Conservation (phyloP, 1,284 basidiomycete genomes). For the Neonothopanus nambi region DNA sequence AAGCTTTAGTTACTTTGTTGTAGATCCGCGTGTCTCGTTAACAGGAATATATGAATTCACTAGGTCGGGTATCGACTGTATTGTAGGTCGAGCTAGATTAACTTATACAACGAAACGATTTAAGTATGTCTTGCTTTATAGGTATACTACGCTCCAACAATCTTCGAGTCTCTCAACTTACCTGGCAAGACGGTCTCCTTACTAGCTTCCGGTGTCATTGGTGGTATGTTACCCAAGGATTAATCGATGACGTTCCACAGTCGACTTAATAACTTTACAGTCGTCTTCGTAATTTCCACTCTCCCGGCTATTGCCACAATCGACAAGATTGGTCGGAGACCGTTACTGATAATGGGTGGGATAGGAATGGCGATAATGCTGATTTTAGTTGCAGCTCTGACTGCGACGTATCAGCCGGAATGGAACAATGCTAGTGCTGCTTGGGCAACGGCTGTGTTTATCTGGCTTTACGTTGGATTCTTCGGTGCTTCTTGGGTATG, state of each 20-base stretch:
- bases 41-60: not conserved
- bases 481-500: slow-evolving; percentile 26
- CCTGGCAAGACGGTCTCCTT: slow-evolving; percentile 22
- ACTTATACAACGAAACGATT: too few species aligned
- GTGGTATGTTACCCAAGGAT: slow-evolving; percentile 18
- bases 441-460: slow-evolving; percentile 33
- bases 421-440: slow-evolving; percentile 26
- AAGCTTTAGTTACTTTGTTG: not conserved
- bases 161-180: slow-evolving; percentile 24
- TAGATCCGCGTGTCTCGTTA: not conserved
- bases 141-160: slow-evolving; percentile 25
- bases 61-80: slow-evolving; percentile 26
- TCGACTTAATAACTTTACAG: slow-evolving; percentile 4
- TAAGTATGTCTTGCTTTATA: not conserved
- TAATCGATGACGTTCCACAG: not conserved
- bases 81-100: slow-evolving; percentile 11
- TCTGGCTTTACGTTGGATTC: slow-evolving; percentile 29
- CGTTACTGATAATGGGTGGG: slow-evolving; percentile 24
- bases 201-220: slow-evolving; percentile 25
- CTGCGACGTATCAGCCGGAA: slow-evolving; percentile 27
- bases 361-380: slow-evolving; percentile 29
- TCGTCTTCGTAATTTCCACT: slow-evolving; percentile 25
- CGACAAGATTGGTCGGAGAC: slow-evolving; percentile 24
- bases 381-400: slow-evolving; percentile 28
- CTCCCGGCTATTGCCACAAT: slow-evolving; percentile 25